These are phyloP conservation scores for Cryptococcus floricola DNA, from an alignment of 1,284 basidiomycete genomes.

Conservation along the genomic window DNA sequence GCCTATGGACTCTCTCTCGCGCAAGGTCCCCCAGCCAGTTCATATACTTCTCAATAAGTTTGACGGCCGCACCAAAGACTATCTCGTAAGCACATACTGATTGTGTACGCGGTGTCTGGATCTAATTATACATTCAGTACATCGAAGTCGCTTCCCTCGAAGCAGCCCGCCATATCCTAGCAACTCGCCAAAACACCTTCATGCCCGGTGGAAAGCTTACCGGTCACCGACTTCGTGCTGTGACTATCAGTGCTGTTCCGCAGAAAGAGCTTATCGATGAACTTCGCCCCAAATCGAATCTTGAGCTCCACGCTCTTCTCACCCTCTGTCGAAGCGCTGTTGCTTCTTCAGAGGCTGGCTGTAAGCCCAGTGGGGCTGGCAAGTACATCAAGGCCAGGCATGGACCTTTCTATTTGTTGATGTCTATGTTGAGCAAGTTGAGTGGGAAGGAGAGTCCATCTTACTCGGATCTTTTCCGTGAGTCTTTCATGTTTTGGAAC, in stretches of 20 bases:
- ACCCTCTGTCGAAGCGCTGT: slow-evolving; percentile 43
- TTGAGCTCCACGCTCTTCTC: slow-evolving; percentile 38
- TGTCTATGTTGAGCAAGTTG: slow-evolving; percentile 41
- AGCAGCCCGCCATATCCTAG: slow-evolving; percentile 37
- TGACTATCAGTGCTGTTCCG: slow-evolving; percentile 43
- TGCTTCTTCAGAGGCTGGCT: slow-evolving; percentile 13
- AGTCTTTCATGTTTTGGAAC: slow-evolving; percentile 7
- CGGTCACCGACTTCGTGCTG: slow-evolving; percentile 36
- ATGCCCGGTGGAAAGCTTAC: slow-evolving; percentile 39
- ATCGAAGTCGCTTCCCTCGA: slow-evolving; percentile 40
- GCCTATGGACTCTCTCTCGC: slow-evolving; percentile 32
- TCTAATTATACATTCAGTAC: slow-evolving; percentile 25
- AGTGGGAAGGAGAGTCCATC: slow-evolving; percentile 32
- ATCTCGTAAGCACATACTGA: slow-evolving; percentile 30
- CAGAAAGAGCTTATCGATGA: slow-evolving; percentile 40
- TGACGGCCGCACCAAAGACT: slow-evolving; percentile 48
- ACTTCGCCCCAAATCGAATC: slow-evolving; percentile 35
- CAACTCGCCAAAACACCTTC: slow-evolving; percentile 40
- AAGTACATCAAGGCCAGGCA: slow-evolving; percentile 46
- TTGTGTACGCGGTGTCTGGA: too few species aligned
- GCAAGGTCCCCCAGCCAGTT: slow-evolving; percentile 33
- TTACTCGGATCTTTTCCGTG: slow-evolving; percentile 44
- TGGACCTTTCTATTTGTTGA: slow-evolving; percentile 42
- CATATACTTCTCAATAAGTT: slow-evolving; percentile 46
- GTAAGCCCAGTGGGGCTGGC: slow-evolving; percentile 22